Conservation (phyloP, 257 asterid species). For the Ocimum tenuiflorum region DNA sequence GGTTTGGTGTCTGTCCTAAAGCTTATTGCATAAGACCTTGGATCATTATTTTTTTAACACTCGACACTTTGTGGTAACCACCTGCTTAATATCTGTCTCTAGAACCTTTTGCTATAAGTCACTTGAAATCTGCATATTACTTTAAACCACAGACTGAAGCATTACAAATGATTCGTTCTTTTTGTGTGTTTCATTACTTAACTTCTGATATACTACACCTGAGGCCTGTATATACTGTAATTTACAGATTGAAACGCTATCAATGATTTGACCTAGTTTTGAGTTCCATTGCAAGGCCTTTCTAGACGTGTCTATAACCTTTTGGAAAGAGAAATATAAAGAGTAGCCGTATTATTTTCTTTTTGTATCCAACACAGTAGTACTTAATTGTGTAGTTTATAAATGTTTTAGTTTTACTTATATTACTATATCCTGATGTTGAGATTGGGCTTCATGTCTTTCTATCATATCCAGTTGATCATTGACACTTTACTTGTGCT, state of each 20-base stretch:
- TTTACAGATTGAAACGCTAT: not conserved
- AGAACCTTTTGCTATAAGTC: not conserved
- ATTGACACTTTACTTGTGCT: not conserved
- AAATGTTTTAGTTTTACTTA: not conserved
- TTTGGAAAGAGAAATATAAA: not conserved
- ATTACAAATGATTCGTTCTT: not conserved
- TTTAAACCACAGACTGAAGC: constrained; percentile 2
- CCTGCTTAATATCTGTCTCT: not conserved
- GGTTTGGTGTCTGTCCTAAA: constrained; percentile 36
- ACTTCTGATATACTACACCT: not conserved
- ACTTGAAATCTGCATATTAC: not conserved
- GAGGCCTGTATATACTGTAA: constrained; percentile 1
- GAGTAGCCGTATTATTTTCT: not conserved
- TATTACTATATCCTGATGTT: not conserved
- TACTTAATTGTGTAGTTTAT: not conserved
- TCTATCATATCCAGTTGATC: not conserved
- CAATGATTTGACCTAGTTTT: not conserved
- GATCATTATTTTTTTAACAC: not conserved
- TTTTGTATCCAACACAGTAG: not conserved
- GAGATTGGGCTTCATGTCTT: not conserved
- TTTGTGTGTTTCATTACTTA: not conserved
- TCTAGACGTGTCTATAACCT: not conserved
- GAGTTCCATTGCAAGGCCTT: not conserved
- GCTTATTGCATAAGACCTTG: not conserved
- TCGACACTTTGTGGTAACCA: not conserved